Conservation (phyloP, 345 rosid genomes). For the Rhizophora mangle region DNA sequence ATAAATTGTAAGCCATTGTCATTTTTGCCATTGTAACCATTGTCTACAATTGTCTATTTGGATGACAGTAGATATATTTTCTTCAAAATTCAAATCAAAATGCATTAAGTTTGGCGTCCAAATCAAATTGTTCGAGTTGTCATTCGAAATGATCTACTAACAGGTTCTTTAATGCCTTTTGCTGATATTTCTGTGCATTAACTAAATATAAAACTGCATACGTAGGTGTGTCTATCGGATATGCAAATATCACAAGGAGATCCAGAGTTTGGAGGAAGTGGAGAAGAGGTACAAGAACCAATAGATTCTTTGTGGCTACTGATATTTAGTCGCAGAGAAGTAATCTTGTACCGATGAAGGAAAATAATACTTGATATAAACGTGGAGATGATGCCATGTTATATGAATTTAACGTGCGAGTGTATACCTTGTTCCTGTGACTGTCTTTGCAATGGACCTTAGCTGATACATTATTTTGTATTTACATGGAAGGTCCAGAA, state of each 20-base stretch:
- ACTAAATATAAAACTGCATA: slow-evolving; percentile 2
- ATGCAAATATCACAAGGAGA: slow-evolving; percentile 68
- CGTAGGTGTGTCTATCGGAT: slow-evolving; percentile 78
- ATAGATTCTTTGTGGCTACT: slow-evolving; percentile 27
- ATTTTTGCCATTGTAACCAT: too few species aligned
- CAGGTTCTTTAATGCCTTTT: too few species aligned
- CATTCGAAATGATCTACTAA: too few species aligned
- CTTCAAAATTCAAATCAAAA: too few species aligned
- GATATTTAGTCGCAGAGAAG: neutral
- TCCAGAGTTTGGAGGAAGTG: slow-evolving; percentile 68
- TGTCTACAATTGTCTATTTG: too few species aligned
- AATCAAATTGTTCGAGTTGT: too few species aligned
- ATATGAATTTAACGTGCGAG: neutral
- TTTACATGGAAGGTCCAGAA: neutral
- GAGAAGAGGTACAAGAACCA: slow-evolving; percentile 72
- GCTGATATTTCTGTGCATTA: neutral
- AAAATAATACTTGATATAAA: too few species aligned
- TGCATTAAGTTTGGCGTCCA: too few species aligned
- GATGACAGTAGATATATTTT: too few species aligned
- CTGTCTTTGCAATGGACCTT: neutral
- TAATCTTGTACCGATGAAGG: too few species aligned
- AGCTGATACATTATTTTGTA: neutral
- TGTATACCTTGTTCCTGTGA: neutral
- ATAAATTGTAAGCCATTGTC: too few species aligned
- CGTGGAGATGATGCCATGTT: neutral